These are phyloP conservation scores for Mitragyna speciosa DNA, from an alignment of 257 asterid genomes.

Conservation along the genomic window DNA sequence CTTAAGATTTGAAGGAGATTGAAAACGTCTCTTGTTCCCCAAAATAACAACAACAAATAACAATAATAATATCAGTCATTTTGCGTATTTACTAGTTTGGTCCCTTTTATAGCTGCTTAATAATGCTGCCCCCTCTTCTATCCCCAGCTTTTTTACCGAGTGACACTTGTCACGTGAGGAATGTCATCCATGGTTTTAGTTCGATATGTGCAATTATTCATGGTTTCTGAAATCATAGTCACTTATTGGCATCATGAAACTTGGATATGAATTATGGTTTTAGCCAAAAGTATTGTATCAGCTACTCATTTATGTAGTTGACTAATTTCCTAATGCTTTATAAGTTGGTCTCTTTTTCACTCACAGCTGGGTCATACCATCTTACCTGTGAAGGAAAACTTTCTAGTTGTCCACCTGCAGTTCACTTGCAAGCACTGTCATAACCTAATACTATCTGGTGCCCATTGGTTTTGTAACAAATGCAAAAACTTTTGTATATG, in stretches of 20 bases:
- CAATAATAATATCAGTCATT: background rate
- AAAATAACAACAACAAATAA: background rate
- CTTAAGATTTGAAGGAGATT: background rate
- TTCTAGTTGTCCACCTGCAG: conserved; percentile 57
- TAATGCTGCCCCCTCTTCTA: background rate
- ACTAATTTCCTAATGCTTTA: background rate
- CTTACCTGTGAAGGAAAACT: conserved; percentile 54
- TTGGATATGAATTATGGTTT: background rate
- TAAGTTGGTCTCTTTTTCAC: conserved; percentile 14
- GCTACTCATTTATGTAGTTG: background rate
- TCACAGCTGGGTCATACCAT: conserved; percentile 55
- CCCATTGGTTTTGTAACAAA: conserved; percentile 53
- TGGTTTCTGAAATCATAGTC: background rate
- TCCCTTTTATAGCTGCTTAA: background rate
- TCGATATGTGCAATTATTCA: background rate
- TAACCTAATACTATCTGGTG: conserved; percentile 50
- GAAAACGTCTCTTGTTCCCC: background rate
- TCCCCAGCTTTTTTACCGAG: background rate
- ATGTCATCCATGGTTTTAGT: background rate
- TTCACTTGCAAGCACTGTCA: conserved; percentile 56
- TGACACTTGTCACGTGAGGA: background rate
- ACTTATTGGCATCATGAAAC: background rate
- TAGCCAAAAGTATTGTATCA: background rate
- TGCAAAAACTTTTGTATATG: conserved; percentile 60
- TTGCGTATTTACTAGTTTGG: background rate